Base-by-base conservation (phyloP, 345 rosid species). In the Kandelia obovata region DNA sequence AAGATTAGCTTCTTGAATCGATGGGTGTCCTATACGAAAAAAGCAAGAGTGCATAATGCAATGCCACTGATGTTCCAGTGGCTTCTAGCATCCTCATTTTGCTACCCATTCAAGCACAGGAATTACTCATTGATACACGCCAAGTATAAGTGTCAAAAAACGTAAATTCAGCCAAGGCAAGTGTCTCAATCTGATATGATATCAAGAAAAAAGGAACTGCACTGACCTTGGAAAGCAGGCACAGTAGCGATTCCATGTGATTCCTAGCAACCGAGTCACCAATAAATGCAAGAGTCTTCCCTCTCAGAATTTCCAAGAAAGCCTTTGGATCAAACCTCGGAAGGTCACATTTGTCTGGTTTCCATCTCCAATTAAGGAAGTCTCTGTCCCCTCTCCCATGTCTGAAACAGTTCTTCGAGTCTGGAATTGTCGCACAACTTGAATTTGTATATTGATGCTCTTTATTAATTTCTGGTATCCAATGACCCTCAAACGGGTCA, bases 261-360 rank as follows among this genome's bases (percentile, higher is more conserved):
- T 94, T 94, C 62, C 91, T 83, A 6, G 97, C 92, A 20, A 94
- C 97, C 9, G 96, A 91, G 64, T 92, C 99, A 53, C 99, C 99
- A 21, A 88, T 59, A 51, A 91, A 94, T 27, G 80, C 92, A 83
- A 94, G 66, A 60, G 87, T 88, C 74, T 84, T 92, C 34, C 96
- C 96, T 61, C 85, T 68, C 47, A 89, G 85, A 73, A 83, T 51
- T 35, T 62, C 28, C 56, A 91, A 76, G 74, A 91, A 94, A 1
- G 27, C 73, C 63, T 71, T 77, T 0, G 91, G 75, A 73, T 86
- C 87, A 64, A 92, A 87, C 83, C 86, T 79, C 0, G 90, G 88
- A 63, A 94, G 86, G 61, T 86, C 73, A 70, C 97, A 94, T 20
- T 65, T 75, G 13, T 87, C 71, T 0, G 98, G 99, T 77, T 87